A percentile compares a stretch with the other conserved stretches of the same genome.
Evolutionary conservation across 345 rosid genomes (phyloP).

Genomic region (Leavenworthia alabamica): DNA sequence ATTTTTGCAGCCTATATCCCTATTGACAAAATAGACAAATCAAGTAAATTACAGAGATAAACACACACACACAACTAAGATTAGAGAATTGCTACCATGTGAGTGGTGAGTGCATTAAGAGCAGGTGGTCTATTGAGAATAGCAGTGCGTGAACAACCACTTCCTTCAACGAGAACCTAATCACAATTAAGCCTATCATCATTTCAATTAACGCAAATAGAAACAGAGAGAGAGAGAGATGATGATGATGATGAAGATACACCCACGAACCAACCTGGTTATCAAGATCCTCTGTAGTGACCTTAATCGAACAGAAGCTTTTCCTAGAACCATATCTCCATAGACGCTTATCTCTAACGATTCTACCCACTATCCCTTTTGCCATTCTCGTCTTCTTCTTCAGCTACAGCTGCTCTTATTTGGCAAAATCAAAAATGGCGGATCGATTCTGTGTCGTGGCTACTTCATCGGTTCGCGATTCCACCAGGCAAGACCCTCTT

Average conservation of each 20-base stretch:
- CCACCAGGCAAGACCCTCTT: neutral
- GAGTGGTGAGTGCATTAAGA: slow-evolving; percentile 77
- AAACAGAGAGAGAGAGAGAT: neutral
- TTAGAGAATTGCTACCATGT: slow-evolving; percentile 40
- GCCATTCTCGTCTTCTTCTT: neutral
- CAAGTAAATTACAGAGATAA: too few species aligned
- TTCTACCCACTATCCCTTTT: slow-evolving; percentile 28
- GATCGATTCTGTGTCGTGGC: slow-evolving; percentile 13
- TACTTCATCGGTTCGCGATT: slow-evolving; percentile 8
- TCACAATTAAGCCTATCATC: neutral
- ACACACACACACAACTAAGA: too few species aligned
- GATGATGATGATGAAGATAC: neutral
- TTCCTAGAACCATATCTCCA: slow-evolving; percentile 19
- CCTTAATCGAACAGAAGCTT: slow-evolving; percentile 37
- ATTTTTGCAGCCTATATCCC: slow-evolving; percentile 55
- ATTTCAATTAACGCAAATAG: neutral
- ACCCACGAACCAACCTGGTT: slow-evolving; percentile 47
- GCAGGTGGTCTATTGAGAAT: slow-evolving; percentile 75
- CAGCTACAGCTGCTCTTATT: slow-evolving; percentile 1
- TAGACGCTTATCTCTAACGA: slow-evolving; percentile 13
- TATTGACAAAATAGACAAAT: slow-evolving; percentile 10
- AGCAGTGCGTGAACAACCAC: slow-evolving; percentile 60
- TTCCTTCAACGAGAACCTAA: slow-evolving; percentile 75
- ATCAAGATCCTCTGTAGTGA: slow-evolving; percentile 42
- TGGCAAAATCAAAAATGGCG: slow-evolving; percentile 21